Evolutionary conservation across 495 filamentous ascomycete species (phyloP).

Genomic region (Astrocystis sublimbata): DNA sequence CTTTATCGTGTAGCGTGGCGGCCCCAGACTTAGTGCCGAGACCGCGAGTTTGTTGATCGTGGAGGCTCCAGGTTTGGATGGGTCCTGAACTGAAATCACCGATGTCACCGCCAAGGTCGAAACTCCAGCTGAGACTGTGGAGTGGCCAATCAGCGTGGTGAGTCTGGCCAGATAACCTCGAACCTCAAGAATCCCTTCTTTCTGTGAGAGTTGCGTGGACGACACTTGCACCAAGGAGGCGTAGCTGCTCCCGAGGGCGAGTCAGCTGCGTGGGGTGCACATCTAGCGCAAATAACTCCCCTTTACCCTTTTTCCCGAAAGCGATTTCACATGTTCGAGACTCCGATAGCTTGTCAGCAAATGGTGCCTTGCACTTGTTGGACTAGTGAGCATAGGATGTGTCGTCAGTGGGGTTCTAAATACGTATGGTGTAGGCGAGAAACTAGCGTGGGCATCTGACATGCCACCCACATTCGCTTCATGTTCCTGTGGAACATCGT

Average conservation of each 20-base stretch:
- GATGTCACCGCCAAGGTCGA: slow-evolving; percentile 13
- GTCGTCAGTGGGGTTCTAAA: not conserved
- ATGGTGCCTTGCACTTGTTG: not conserved
- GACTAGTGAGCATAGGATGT: too few species aligned
- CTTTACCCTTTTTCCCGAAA: slow-evolving; percentile 1
- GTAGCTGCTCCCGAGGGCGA: slow-evolving; percentile 23
- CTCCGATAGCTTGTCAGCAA: slow-evolving; percentile 6
- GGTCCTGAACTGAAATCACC: too few species aligned
- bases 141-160: slow-evolving; percentile 28
- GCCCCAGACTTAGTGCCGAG: slow-evolving; percentile 26
- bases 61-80: slow-evolving; percentile 23
- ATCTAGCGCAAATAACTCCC: not conserved
- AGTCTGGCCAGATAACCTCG: too few species aligned
- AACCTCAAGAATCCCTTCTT: too few species aligned
- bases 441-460: slow-evolving; percentile 5
- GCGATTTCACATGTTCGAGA: slow-evolving; percentile 13
- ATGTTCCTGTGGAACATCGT: not conserved
- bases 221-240: slow-evolving; percentile 15
- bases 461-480: not conserved
- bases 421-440: not conserved
- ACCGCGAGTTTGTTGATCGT: slow-evolving; percentile 32
- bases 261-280: slow-evolving; percentile 24
- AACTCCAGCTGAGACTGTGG: slow-evolving; percentile 29
- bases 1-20: slow-evolving; percentile 23
- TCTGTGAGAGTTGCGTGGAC: slow-evolving; percentile 3